These are phyloP conservation scores for Euphorbia pulcherrima DNA, from an alignment of 345 rosid genomes.

Conservation along the genomic window DNA sequence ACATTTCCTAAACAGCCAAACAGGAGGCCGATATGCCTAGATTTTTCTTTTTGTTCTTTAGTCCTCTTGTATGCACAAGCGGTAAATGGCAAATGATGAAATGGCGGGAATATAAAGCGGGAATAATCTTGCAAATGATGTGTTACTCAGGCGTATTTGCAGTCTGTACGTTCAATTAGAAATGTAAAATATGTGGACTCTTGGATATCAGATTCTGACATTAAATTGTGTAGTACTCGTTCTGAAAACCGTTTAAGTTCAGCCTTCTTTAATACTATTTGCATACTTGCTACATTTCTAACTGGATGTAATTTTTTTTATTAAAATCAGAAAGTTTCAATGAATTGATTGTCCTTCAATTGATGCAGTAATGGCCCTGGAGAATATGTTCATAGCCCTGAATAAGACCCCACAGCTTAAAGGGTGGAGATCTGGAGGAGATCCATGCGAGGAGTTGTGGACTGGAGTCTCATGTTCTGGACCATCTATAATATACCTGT, in stretches of 20 bases:
- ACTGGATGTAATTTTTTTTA: neutral
- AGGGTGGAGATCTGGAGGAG: slow-evolving; percentile 73
- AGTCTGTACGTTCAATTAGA: neutral
- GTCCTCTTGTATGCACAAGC: neutral
- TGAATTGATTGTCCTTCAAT: neutral
- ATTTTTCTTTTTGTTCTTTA: neutral
- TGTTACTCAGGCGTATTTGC: neutral
- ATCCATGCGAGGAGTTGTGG: slow-evolving; percentile 83
- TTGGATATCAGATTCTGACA: neutral
- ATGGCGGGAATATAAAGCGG: slow-evolving; percentile 17
- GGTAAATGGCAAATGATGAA: neutral
- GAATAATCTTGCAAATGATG: neutral
- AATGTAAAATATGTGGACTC: neutral
- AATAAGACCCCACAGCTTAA: slow-evolving; percentile 55
- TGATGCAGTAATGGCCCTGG: slow-evolving; percentile 56
- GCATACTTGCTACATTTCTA: neutral
- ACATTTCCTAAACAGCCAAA: slow-evolving; percentile 22
- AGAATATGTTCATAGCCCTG: slow-evolving; percentile 55
- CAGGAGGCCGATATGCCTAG: neutral
- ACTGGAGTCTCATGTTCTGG: slow-evolving; percentile 78
- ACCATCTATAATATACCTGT: slow-evolving; percentile 65
- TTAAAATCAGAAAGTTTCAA: neutral
- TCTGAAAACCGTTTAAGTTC: neutral
- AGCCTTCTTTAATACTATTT: neutral
- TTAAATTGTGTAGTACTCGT: no score